These are phyloP conservation scores for Blastomyces silverae DNA, from an alignment of 2,329 filamentous ascomycete genomes.

Conservation along the genomic window DNA sequence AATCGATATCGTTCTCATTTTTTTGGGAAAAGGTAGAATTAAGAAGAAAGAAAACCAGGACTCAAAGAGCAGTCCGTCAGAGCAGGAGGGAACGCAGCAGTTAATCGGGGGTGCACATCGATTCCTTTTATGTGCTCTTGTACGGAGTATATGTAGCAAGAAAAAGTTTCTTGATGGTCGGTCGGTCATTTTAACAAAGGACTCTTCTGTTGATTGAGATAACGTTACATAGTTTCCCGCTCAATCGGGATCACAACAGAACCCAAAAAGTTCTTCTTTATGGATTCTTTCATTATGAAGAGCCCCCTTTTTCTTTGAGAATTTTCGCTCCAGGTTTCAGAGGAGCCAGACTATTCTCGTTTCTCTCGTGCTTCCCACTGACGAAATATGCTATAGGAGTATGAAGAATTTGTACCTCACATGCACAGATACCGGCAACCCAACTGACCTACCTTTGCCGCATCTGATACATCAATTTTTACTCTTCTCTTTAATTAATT, in stretches of 20 bases:
- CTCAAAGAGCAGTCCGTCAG: neutral
- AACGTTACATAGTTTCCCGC: neutral
- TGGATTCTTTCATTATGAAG: neutral
- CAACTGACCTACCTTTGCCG: neutral
- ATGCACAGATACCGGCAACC: neutral
- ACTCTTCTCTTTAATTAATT: neutral
- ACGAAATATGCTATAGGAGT: no score
- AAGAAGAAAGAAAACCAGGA: neutral
- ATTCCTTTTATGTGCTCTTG: neutral
- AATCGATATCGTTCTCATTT: neutral
- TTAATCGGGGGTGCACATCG: neutral
- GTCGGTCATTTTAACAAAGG: neutral
- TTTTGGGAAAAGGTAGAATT: neutral
- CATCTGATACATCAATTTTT: constrained; percentile 5
- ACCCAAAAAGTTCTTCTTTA: neutral
- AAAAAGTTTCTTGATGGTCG: no score
- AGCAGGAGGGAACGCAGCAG: neutral
- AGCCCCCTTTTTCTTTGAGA: neutral
- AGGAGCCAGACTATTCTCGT: neutral
- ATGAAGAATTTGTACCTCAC: no score
- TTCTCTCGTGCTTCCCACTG: no score
- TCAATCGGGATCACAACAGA: neutral
- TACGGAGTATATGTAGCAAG: neutral
- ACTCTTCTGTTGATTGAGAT: neutral
- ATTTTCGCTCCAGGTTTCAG: neutral